These are phyloP conservation scores for Petunia axillaris DNA, from an alignment of 257 asterid genomes.

Conservation along the genomic window DNA sequence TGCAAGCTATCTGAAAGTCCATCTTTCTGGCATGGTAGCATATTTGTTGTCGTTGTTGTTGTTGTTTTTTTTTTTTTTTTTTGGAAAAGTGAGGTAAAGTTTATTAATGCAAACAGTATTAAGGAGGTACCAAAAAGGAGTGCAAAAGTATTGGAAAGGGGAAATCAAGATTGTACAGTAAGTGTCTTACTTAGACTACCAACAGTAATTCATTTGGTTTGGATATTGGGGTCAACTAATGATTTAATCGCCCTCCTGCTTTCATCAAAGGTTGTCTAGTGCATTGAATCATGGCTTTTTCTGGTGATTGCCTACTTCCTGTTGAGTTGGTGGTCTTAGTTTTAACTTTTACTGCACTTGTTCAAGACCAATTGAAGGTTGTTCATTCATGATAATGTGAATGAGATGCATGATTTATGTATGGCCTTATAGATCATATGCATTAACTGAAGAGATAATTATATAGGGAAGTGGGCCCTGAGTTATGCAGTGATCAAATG, in stretches of 20 bases:
- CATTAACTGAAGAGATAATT: not conserved
- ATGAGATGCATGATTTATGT: not conserved
- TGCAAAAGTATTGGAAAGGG: not conserved
- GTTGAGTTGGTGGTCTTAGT: not conserved
- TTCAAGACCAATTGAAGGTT: not conserved
- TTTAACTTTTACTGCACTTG: not conserved
- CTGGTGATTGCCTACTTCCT: not conserved
- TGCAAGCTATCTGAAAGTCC: not conserved
- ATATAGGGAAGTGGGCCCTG: not conserved
- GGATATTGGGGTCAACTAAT: not conserved
- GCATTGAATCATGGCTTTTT: not conserved
- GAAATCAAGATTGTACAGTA: not conserved
- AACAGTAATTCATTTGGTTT: not conserved
- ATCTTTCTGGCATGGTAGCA: not conserved
- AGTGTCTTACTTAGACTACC: conserved; percentile 7
- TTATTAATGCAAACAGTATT: too few species aligned
- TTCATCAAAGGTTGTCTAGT: not conserved
- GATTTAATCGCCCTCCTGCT: not conserved
- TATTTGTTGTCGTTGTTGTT: too few species aligned
- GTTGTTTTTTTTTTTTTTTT: too few species aligned
- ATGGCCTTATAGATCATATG: not conserved
- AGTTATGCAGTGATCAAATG: too few species aligned
- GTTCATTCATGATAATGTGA: not conserved
- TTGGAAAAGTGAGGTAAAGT: too few species aligned
- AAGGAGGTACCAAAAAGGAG: too few species aligned